These are phyloP conservation scores for Dendrobium nobile DNA, from an alignment of 106 monocot species.

Conservation along the genomic window DNA sequence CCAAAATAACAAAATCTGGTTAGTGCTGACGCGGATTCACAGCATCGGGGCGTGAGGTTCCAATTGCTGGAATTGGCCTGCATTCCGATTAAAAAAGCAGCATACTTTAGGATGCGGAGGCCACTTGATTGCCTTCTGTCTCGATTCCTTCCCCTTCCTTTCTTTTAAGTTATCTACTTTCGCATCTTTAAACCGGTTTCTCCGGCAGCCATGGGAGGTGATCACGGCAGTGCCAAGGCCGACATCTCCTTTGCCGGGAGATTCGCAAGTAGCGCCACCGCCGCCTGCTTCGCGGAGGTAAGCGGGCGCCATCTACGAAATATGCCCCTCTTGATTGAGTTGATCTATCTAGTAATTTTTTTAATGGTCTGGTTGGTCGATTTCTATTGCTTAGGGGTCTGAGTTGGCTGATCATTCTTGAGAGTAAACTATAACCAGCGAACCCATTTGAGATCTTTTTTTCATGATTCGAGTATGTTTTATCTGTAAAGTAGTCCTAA, in stretches of 20 bases:
- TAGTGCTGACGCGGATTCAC: not conserved
- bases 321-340: not conserved
- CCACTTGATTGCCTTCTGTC: not conserved
- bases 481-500: not conserved
- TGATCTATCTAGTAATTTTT: not conserved
- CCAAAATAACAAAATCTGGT: not conserved
- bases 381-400: not conserved
- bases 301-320: not conserved
- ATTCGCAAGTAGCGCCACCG: constrained; percentile 25
- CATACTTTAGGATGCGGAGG: not conserved
- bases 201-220: constrained; percentile 5
- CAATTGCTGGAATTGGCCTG: not conserved
- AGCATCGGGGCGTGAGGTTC: not conserved
- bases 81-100: not conserved
- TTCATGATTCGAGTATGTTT: not conserved
- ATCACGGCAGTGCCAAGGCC: constrained; percentile 14
- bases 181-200: not conserved
- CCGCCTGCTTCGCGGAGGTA: constrained; percentile 29
- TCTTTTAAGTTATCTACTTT: not conserved
- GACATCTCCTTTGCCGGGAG: constrained; percentile 22
- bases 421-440: not conserved
- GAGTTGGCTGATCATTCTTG: not conserved
- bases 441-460: not conserved
- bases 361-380: not conserved
- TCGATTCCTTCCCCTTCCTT: not conserved